Evolutionary conservation across 202 grass and related monocot genomes (phyloP).

Genomic region (Zizania palustris): DNA sequence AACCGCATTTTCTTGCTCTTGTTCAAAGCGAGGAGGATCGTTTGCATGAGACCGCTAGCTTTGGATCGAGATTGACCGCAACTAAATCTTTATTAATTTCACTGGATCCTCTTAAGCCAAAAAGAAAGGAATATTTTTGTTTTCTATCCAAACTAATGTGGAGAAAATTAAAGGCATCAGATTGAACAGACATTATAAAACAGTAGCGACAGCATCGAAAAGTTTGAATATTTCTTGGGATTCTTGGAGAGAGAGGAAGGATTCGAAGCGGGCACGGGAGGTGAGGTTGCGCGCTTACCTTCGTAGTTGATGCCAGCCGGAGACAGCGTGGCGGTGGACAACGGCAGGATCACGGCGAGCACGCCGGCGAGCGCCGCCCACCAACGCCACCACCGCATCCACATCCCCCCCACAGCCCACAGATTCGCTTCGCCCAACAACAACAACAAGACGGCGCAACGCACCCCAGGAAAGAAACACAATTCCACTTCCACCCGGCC

Average conservation of each 20-base stretch:
- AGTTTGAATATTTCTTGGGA: background rate
- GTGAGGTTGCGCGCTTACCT: conserved; percentile 28
- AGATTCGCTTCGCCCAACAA: conserved; percentile 31
- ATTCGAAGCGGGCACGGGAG: background rate
- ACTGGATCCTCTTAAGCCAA: background rate
- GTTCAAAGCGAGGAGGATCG: conserved; percentile 10
- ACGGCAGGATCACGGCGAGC: conserved; percentile 37
- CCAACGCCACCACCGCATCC: conserved; percentile 40
- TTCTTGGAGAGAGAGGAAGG: background rate
- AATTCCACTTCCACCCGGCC: conserved; percentile 26
- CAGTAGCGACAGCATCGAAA: background rate
- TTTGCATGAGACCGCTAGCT: background rate
- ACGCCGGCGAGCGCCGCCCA: conserved; percentile 20
- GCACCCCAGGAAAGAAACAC: background rate
- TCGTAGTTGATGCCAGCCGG: conserved; percentile 71
- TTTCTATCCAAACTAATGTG: too few species aligned
- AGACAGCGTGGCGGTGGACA: conserved; percentile 53
- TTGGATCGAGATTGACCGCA: background rate
- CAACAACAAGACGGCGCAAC: too few species aligned
- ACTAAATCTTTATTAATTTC: background rate
- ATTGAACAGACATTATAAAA: background rate
- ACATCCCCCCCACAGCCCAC: conserved; percentile 12
- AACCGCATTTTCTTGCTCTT: conserved; percentile 29
- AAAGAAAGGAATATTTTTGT: background rate
- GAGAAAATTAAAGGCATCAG: background rate